Evolutionary conservation across 345 rosid genomes (phyloP).

Genomic region (Eucalyptus marginata): DNA sequence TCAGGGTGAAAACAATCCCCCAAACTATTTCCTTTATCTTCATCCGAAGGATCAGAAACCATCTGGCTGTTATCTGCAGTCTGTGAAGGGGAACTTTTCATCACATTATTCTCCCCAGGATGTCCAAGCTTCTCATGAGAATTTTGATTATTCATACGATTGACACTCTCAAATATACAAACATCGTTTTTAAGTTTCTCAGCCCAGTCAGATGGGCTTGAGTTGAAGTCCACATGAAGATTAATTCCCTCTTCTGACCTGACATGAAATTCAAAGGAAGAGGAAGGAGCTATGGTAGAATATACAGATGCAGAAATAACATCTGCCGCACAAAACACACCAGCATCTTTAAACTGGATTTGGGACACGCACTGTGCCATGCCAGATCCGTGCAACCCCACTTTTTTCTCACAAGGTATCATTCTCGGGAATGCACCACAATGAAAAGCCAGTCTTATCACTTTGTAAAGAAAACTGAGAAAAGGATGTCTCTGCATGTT

Average conservation of each 20-base stretch:
- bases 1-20: constrained; percentile 10
- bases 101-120: constrained; percentile 29
- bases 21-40: constrained; percentile 9
- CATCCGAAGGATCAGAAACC: constrained; percentile 8
- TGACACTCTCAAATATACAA: constrained; percentile 24
- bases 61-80: constrained; percentile 12
- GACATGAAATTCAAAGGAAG: constrained; percentile 65
- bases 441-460: neutral
- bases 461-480: neutral
- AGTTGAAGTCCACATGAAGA: constrained; percentile 64
- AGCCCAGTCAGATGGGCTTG: constrained; percentile 61
- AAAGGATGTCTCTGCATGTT: neutral
- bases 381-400: neutral
- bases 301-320: neutral
- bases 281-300: constrained; percentile 12
- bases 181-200: constrained; percentile 45
- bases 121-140: constrained; percentile 23
- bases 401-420: neutral
- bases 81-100: constrained; percentile 9
- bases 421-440: neutral
- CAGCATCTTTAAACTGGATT: constrained; percentile 2
- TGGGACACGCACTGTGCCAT: neutral
- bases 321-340: constrained; percentile 6
- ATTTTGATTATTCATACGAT: constrained; percentile 19
- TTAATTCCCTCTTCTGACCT: constrained; percentile 66